Evolutionary conservation across 495 filamentous ascomycete genomes (phyloP).

Genomic region (Penicillium desertorum): DNA sequence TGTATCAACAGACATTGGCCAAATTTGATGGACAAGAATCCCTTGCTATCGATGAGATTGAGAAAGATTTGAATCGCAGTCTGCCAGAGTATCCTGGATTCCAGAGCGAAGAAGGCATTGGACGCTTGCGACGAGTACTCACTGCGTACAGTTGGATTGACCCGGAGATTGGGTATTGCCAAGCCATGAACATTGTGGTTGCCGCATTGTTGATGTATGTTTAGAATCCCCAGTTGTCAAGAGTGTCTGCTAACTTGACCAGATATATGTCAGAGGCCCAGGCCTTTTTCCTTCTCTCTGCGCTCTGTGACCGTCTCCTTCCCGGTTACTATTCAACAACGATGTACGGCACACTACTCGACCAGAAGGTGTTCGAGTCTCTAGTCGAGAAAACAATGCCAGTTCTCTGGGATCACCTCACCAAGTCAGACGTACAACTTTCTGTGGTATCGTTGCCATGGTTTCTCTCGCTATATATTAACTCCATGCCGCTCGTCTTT

Average conservation of each 20-base stretch:
- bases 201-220: slow-evolving; percentile 84
- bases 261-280: slow-evolving; percentile 96
- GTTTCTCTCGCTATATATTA: slow-evolving; percentile 98
- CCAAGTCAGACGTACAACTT: slow-evolving; percentile 94
- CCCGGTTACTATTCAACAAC: slow-evolving; percentile 97
- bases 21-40: slow-evolving; percentile 82
- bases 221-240: neutral
- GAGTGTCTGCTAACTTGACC: slow-evolving; percentile 22
- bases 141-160: slow-evolving; percentile 98
- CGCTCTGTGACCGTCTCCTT: slow-evolving; percentile 87
- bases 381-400: slow-evolving; percentile 98
- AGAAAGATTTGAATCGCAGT: slow-evolving; percentile 95
- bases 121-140: slow-evolving; percentile 80
- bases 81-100: slow-evolving; percentile 96
- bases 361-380: slow-evolving; percentile 95
- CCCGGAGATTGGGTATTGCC: slow-evolving; percentile 93
- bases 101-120: slow-evolving; percentile 94
- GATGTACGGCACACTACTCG: slow-evolving; percentile 96
- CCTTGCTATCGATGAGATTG: slow-evolving; percentile 95
- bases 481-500: slow-evolving; percentile 97
- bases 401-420: slow-evolving; percentile 94
- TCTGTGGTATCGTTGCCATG: slow-evolving; percentile 96
- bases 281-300: slow-evolving; percentile 91
- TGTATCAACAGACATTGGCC: slow-evolving; percentile 78
- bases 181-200: slow-evolving; percentile 99